phyloP scores from a whole-genome alignment of 225 moss, liverwort and hornwort species.

The Straminergon stramineum region DNA sequence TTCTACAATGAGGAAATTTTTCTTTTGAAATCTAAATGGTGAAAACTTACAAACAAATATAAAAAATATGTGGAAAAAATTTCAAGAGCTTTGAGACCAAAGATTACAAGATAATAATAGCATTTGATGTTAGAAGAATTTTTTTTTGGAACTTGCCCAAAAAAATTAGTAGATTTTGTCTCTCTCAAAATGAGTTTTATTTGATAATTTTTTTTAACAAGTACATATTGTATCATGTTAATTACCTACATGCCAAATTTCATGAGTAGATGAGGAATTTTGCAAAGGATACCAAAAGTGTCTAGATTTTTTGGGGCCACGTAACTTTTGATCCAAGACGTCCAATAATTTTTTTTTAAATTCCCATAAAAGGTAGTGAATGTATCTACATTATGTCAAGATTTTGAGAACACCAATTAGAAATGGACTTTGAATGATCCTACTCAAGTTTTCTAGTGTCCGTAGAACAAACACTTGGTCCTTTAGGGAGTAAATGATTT shows the following conservation, averaged over 20 bases:
- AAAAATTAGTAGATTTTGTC: not conserved
- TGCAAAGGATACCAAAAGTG: not conserved
- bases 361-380: too few relatives aligned
- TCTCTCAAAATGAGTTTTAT: not conserved
- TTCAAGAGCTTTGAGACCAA: not conserved
- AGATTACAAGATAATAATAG: not conserved
- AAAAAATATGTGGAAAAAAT: not conserved
- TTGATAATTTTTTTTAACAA: not conserved
- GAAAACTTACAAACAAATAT: not conserved
- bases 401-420: not conserved
- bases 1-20: fast-evolving
- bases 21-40: not conserved
- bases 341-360: not conserved
- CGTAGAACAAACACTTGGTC: fast-evolving
- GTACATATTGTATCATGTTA: not conserved
- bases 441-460: not conserved
- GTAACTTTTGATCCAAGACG: not conserved
- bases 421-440: not conserved
- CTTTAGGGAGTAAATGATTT: not conserved
- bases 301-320: fast-evolving
- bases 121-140: not conserved
- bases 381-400: not conserved
- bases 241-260: not conserved
- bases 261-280: not conserved
- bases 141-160: fast-evolving